Evolutionary conservation across 2,329 filamentous ascomycete genomes (phyloP), one percentile per base, ranked within the genome.

Genomic region (Fragosphaeria purpurea): DNA sequence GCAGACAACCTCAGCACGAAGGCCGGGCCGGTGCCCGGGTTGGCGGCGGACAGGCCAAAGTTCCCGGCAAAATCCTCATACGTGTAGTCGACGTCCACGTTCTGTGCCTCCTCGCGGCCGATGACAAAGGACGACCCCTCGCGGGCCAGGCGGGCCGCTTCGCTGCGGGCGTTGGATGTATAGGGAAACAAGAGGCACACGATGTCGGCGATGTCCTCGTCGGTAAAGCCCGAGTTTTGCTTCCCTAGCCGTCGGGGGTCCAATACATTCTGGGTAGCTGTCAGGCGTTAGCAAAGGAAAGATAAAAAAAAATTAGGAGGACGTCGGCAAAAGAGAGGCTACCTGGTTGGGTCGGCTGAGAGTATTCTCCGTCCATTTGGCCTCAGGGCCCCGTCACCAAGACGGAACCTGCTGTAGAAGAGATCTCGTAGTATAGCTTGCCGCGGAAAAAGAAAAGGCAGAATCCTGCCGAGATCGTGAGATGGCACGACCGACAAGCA

Each of bases 121-220:
- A 76, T 69, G 52, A 77, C 71, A 57, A 77, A 70, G 32, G 69
- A 71, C 38, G 70, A 72, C 55, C 69, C 66, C 52, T 75, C 68
- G 44, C 60, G 54, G 51, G 74, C 75, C 35, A 80, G 69, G 5
- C 68, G 65, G 54, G 67, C 63, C n/a, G 91, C 81, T 58, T 90
- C 86, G 55, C 74, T 72, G 56, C 84, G 82, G 22, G 91, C 88
- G 30, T 79, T 77, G 40, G 80, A 73, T 3, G 88, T 87, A 57
- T 80, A 80, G 9, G 91, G 90, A 58, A 94, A 83, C 33, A 97
- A 76, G 51, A 96, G 82, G 68, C 89, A 94, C 57, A 95, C 80
- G 58, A 96, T 88, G 67, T 96, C 90, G 55, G 87, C 80, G 46
- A 93, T 79, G 64, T 95, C 90, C 57, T 86, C 79, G 58, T 90